Percentiles rank a stretch among this genome's conserved stretches.
Evolutionary conservation across 2,329 filamentous ascomycete species (phyloP).

Genomic region (Aurifilum marmelostoma): DNA sequence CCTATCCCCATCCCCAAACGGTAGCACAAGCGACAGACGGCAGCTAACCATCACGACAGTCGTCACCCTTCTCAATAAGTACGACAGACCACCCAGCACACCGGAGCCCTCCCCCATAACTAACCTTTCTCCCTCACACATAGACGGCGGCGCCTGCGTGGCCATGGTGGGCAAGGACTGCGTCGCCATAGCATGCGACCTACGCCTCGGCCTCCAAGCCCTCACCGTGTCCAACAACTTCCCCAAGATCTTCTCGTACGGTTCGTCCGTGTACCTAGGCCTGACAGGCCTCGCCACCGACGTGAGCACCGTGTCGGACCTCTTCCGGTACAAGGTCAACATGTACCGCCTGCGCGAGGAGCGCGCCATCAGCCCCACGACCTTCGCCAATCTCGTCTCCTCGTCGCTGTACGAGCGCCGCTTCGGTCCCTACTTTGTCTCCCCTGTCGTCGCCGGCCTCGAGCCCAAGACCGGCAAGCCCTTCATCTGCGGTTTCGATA

Average conservation of each 20-base stretch:
- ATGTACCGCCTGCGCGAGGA: constrained; percentile 99
- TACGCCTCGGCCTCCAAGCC: constrained; percentile 93
- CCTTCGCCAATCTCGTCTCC: constrained; percentile 94
- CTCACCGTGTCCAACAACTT: constrained; percentile 99
- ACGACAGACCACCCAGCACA: not conserved
- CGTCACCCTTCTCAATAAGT: constrained; percentile 96
- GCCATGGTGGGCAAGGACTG: constrained; percentile 99
- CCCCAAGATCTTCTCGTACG: constrained; percentile 99
- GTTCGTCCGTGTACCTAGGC: constrained; percentile 85
- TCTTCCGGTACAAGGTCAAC: constrained; percentile 99
- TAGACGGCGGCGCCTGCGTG: constrained; percentile 89
- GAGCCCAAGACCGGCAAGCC: constrained; percentile 93
- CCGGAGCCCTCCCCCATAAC: constrained; percentile 10
- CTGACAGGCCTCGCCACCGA: constrained; percentile 96
- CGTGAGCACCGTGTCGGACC: constrained; percentile 89
- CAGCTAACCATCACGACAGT: constrained; percentile 55
- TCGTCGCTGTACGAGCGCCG: constrained; percentile 90
- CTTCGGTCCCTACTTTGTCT: constrained; percentile 96
- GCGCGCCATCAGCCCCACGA: constrained; percentile 90
- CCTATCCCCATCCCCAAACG: not conserved
- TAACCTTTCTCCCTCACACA: constrained; percentile 32
- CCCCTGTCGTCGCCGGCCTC: constrained; percentile 90
- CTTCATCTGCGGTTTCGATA: constrained; percentile 99
- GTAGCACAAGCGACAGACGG: constrained; percentile 24
- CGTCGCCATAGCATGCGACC: constrained; percentile 98